Base-by-base conservation (phyloP, 2,329 filamentous ascomycete species). In the Claviceps sp. region DNA sequence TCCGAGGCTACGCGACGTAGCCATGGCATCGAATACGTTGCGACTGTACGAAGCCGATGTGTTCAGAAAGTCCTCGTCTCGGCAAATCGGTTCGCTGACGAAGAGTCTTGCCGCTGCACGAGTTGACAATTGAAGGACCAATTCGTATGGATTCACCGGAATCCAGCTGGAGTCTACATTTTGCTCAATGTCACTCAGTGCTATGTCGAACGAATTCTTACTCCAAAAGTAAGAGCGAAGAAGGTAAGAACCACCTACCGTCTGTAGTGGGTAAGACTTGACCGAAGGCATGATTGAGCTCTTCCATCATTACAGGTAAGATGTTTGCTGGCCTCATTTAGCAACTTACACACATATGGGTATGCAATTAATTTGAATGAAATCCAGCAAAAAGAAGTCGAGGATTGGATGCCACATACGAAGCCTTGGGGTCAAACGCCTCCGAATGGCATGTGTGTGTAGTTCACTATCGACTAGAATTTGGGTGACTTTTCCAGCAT, bases 81-180 rank as follows among this genome's bases (percentile, higher is more conserved):
- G 51, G 48, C 55, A 56, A 16, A 52, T 50, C 13, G 55, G 53
- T 48, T 55, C 55, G 1, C 55, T 50, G 1, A 56, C 55, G 43
- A 55, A 56, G 40, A 56, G 43, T 38, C 55, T 50, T 17, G 55
- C 53, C 8, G 53, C 51, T 3, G 55, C 55, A n/a, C 53, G 55
- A n/a, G 55, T 50, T 1, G 55, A 47, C 14, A 56, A 50, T 4
- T 49, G 40, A 19, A 56, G 55, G 8, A 56, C 53, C 44, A 55
- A 19, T 17, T 55, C 53, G 17, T 56, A 56, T 0, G 55, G 55
- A 17, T 39, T 56, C 2, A 54, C 50, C 1, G 53, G 16, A 16
- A 49, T 11, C 53, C 51, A 54, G 34, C 30, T 16, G 4, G 24
- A 39, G n/a, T 22, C 17, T 43, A 17, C 4, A 48, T 37, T 34